Evolutionary conservation across 345 rosid species (phyloP).

Genomic region (Murraya paniculata): DNA sequence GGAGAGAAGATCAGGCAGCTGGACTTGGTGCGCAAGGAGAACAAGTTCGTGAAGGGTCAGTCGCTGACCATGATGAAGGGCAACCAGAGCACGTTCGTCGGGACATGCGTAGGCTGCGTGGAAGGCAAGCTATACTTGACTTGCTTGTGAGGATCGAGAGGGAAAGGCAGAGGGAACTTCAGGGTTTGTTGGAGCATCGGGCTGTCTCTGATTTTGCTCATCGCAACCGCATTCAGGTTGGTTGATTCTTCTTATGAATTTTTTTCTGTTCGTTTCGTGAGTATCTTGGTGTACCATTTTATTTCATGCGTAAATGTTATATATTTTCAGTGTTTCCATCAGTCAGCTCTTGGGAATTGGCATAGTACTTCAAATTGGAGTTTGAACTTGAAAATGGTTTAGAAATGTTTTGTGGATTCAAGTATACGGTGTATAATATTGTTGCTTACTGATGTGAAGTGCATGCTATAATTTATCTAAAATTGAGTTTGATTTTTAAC

Average conservation of each 20-base stretch:
- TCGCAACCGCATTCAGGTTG: slow-evolving; percentile 96
- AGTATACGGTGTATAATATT: neutral
- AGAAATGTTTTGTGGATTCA: neutral
- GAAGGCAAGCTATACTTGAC: slow-evolving; percentile 88
- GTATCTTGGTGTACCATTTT: neutral
- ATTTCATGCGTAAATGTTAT: neutral
- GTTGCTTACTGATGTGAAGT: neutral
- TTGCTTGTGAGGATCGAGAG: slow-evolving; percentile 85
- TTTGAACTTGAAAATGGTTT: neutral
- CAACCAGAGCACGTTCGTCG: slow-evolving; percentile 71
- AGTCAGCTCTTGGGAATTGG: neutral
- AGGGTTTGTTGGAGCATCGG: slow-evolving; percentile 89
- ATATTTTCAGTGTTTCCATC: neutral
- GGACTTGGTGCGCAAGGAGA: slow-evolving; percentile 48
- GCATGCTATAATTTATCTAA: neutral
- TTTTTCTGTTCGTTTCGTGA: neutral
- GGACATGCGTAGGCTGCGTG: slow-evolving; percentile 81
- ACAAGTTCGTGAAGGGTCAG: slow-evolving; percentile 50
- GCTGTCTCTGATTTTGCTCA: slow-evolving; percentile 99
- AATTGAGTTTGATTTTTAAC: neutral
- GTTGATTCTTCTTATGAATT: slow-evolving; percentile 13
- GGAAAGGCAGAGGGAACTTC: slow-evolving; percentile 88
- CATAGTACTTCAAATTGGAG: neutral
- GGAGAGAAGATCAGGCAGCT: slow-evolving; percentile 56
- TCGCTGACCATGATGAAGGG: slow-evolving; percentile 58